Percentiles rank a stretch among this genome's conserved stretches.
Evolutionary conservation across 2,329 filamentous ascomycete species (phyloP).

Genomic region (Paecilomyces dactylethromorphus): DNA sequence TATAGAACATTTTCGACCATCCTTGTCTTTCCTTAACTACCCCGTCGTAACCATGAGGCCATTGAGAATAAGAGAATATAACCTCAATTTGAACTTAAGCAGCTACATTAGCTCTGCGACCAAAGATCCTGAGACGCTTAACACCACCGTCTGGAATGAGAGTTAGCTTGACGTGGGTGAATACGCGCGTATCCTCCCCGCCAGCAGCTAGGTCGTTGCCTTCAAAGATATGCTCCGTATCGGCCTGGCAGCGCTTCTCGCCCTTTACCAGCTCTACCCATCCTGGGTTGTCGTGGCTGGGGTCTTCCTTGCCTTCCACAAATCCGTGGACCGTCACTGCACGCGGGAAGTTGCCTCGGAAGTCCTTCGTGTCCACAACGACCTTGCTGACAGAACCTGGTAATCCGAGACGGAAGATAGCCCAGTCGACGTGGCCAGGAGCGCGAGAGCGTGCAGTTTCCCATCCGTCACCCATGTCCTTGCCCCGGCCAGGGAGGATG

Average conservation of each 20-base stretch:
- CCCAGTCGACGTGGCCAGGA: slow-evolving; percentile 37
- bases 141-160: slow-evolving; percentile 93
- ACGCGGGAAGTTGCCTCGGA: slow-evolving; percentile 39
- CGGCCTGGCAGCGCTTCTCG: slow-evolving; percentile 31
- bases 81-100: neutral
- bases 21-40: neutral
- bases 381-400: slow-evolving; percentile 31
- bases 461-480: slow-evolving; percentile 41
- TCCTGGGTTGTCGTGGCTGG: slow-evolving; percentile 24
- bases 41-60: neutral
- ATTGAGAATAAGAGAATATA: neutral
- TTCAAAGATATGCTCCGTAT: slow-evolving; percentile 36
- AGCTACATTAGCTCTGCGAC: slow-evolving; percentile 40
- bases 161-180: slow-evolving; percentile 81
- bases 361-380: slow-evolving; percentile 40
- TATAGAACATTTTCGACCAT: neutral
- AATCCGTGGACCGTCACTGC: slow-evolving; percentile 34
- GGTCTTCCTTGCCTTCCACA: slow-evolving; percentile 18
- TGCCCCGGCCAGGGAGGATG: slow-evolving; percentile 35
- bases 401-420: slow-evolving; percentile 32
- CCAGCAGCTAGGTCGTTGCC: slow-evolving; percentile 46
- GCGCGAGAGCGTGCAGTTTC: slow-evolving; percentile 35
- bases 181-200: slow-evolving; percentile 59
- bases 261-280: slow-evolving; percentile 33
- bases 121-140: slow-evolving; percentile 75